phyloP scores from a whole-genome alignment of 331 rosid species.

The Quercus tomentella region DNA sequence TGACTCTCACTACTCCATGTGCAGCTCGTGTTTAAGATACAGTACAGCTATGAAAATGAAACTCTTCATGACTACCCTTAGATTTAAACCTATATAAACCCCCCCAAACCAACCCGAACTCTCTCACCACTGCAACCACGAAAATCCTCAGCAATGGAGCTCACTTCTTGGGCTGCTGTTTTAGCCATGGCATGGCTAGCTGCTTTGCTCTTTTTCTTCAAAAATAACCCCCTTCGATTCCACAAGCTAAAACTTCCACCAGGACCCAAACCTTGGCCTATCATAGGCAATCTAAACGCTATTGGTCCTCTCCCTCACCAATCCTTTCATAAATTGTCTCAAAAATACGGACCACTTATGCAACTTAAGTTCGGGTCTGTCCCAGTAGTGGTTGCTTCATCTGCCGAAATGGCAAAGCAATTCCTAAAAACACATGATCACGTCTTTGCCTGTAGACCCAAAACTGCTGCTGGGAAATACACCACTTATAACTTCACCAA shows the following conservation, averaged over 20 bases:
- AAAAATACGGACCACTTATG: constrained; percentile 31
- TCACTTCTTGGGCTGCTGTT: neutral
- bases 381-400: constrained; percentile 36
- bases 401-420: constrained; percentile 23
- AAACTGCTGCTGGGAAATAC: constrained; percentile 37
- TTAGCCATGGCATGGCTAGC: constrained; percentile 1
- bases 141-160: constrained; percentile 11
- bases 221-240: neutral
- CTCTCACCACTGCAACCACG: neutral
- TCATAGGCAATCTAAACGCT: constrained; percentile 39
- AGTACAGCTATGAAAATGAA: too few relatives aligned
- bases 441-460: constrained; percentile 33
- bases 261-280: constrained; percentile 41
- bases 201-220: neutral
- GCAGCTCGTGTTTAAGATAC: too few relatives aligned
- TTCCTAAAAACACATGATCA: constrained; percentile 21
- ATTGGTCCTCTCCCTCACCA: constrained; percentile 40
- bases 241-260: constrained; percentile 8
- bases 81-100: neutral
- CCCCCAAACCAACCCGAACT: neutral
- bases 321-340: constrained; percentile 33
- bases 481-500: constrained; percentile 19
- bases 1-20: too few relatives aligned
- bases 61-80: too few relatives aligned
- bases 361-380: constrained; percentile 34